phyloP scores from a whole-genome alignment of 2,329 filamentous ascomycete species.

The Talaromyces amestolkiae region DNA sequence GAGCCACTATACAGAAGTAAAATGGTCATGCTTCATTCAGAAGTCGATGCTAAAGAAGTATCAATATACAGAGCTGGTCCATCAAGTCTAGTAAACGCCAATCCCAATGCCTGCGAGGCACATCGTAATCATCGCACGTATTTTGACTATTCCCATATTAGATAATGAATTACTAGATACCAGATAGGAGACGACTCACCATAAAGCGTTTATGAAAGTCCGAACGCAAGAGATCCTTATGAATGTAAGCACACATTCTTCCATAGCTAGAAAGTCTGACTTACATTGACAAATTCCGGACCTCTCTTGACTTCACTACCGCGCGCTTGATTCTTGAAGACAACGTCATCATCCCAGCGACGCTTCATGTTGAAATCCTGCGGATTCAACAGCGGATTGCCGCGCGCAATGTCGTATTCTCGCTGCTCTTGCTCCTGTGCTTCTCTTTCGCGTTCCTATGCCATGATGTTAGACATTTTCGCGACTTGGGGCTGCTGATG shows the following conservation, averaged over 20 bases:
- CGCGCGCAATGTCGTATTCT: slow-evolving; percentile 83
- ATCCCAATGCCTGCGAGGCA: neutral
- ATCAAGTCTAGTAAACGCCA: neutral
- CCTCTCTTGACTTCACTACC: slow-evolving; percentile 89
- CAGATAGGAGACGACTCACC: slow-evolving; percentile 45
- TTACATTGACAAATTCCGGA: slow-evolving; percentile 95
- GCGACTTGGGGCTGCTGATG: neutral
- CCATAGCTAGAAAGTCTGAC: slow-evolving; percentile 32
- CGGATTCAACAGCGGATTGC: slow-evolving; percentile 84
- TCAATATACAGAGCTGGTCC: neutral
- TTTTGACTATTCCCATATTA: slow-evolving; percentile 39
- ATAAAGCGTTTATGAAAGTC: slow-evolving; percentile 99
- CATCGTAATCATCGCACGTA: slow-evolving; percentile 45
- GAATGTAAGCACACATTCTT: slow-evolving; percentile 18
- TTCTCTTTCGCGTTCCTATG: slow-evolving; percentile 72
- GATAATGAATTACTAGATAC: neutral
- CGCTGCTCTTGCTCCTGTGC: slow-evolving; percentile 77
- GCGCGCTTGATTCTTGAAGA: slow-evolving; percentile 97
- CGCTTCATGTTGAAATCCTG: slow-evolving; percentile 85
- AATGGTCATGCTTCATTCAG: neutral
- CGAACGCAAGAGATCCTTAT: slow-evolving; percentile 77
- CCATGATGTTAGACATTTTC: slow-evolving; percentile 14
- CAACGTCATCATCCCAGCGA: slow-evolving; percentile 96
- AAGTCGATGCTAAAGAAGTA: neutral
- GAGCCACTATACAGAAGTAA: neutral